Base-by-base conservation (phyloP, 2,329 filamentous ascomycete genomes). In the Tolypocladium paradoxum region DNA sequence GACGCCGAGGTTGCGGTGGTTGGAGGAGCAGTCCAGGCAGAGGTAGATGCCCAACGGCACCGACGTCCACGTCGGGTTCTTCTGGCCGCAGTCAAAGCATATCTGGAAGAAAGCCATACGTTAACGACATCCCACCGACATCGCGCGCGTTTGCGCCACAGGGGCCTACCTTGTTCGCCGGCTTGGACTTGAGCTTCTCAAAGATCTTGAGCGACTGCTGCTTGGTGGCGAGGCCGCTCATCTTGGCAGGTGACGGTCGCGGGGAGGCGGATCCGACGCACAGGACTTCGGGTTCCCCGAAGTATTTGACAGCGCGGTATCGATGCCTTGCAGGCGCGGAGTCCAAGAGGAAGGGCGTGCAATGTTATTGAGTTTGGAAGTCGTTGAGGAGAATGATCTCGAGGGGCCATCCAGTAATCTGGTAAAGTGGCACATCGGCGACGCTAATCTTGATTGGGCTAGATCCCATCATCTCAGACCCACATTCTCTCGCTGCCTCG, bases 61-160 rank as follows among this genome's bases (percentile, higher is more conserved):
- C 7, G 92, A 97, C 8, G 91, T 95, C 93, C 93, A 99, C 55
- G 93, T 97, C 57, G 93, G 93, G 68, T 96, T 96, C 75, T 97
- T 97, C 65, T 90, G 87, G 68, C 88, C 85, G 73, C 93, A 99
- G 75, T 99, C 93, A 74, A 99, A 99, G 80, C 93, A 99, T 76
- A 95, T 83, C 91, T 95, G 60, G 46, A 57, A 31, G 55, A 60
- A 51, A 57, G 4, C 7, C 20, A n/a, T 18, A n/a, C 33, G 48
- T 49, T 14, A 37, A 12, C 12, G 9, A 6, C 24, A 31, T 22
- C 18, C 12, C 34, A 7, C 7, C 36, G 27, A 11, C 33, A 27
- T 16, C 22, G n/a, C 35, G 34, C 20, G 14, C 22, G 35, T 16
- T 45, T 49, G 18, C 43, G 43, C 24, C 18, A 31, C 24, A 18